Base-by-base conservation (phyloP, 495 filamentous ascomycete genomes). In the Penicillium subrubescens region DNA sequence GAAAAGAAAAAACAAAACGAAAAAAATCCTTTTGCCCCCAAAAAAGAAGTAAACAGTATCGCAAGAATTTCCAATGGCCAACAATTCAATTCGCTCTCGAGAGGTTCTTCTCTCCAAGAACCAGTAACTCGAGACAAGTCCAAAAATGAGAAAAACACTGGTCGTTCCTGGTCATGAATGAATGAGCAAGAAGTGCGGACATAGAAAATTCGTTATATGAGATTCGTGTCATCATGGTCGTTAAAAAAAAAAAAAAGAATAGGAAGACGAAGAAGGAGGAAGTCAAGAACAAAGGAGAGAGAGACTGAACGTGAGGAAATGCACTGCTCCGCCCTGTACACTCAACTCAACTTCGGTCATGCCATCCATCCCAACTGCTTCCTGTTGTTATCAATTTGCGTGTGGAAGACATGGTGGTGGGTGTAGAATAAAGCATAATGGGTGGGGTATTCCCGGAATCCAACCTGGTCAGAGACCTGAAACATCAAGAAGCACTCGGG, bases 161-260 rank as follows among this genome's bases (percentile, higher is more conserved):
- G 67, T 61, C 50, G 67, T 64, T 56, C 27, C 53, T n/a, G 19
- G 21, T 21, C 33, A 37, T 56, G 33, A 37, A 37, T 33, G 12
- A 31, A 27, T 27, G 25, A 61, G 65, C 66, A 25, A 53, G 48
- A 39, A 71, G 63, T 55, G 62, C 58, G 62, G 64, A 73, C 69
- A 73, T 66, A 72, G 61, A 65, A 70, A 59, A 73, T 72, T 73
- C 71, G 71, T 73, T 52, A 73, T 67, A 80, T 67, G 68, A 80
- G 72, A 80, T 82, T 82, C 80, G 80, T 82, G 64, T 73, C 75
- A 77, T 82, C 78, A 76, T 81, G 71, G 79, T 80, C 80, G 70
- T 81, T 27, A 27, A 27, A 27, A 27, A 4, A 27, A 27, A 27
- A 27, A 27, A 72, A 77, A 70, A 72, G 76, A 70, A 69, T 71